A percentile compares a stretch with the other conserved stretches of the same genome.
Evolutionary conservation across 495 filamentous ascomycete genomes (phyloP).

Genomic region (Trichoderma parareesei): DNA sequence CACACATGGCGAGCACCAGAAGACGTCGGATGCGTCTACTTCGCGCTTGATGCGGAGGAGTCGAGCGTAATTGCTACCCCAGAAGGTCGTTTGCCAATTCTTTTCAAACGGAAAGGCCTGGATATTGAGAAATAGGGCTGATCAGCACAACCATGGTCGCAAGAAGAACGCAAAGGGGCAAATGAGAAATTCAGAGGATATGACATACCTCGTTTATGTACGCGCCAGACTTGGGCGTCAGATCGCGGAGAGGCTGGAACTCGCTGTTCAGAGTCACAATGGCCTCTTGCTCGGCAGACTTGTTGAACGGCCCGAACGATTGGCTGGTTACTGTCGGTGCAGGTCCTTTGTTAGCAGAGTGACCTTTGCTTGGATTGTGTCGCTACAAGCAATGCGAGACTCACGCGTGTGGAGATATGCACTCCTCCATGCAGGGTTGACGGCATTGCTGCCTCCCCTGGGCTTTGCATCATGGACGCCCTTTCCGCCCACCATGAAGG

Average conservation of each 20-base stretch:
- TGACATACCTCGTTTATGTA: conserved; percentile 35
- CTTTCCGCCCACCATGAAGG: conserved; percentile 27
- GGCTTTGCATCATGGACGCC: conserved; percentile 32
- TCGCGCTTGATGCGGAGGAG: conserved; percentile 34
- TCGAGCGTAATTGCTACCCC: conserved; percentile 31
- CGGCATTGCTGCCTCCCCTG: conserved; percentile 32
- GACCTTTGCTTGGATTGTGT: neutral
- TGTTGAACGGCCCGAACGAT: conserved; percentile 31
- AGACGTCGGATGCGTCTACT: conserved; percentile 45
- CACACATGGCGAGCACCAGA: conserved; percentile 48
- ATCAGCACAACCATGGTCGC: too few relatives aligned
- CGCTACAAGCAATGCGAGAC: neutral
- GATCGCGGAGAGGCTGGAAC: conserved; percentile 30
- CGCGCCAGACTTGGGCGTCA: conserved; percentile 30
- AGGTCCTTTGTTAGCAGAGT: neutral
- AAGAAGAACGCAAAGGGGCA: too few relatives aligned
- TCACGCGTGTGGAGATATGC: conserved; percentile 34
- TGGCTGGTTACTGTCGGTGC: conserved; percentile 22
- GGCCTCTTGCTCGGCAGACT: conserved; percentile 30
- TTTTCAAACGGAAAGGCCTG: conserved; percentile 42
- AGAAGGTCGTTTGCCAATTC: conserved; percentile 38
- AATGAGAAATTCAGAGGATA: too few relatives aligned
- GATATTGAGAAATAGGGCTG: too few relatives aligned
- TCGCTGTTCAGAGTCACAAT: conserved; percentile 31
- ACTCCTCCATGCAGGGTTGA: conserved; percentile 50